These are phyloP conservation scores for Adansonia gregorii DNA, from an alignment of 441 rosid genomes.

Conservation along the genomic window DNA sequence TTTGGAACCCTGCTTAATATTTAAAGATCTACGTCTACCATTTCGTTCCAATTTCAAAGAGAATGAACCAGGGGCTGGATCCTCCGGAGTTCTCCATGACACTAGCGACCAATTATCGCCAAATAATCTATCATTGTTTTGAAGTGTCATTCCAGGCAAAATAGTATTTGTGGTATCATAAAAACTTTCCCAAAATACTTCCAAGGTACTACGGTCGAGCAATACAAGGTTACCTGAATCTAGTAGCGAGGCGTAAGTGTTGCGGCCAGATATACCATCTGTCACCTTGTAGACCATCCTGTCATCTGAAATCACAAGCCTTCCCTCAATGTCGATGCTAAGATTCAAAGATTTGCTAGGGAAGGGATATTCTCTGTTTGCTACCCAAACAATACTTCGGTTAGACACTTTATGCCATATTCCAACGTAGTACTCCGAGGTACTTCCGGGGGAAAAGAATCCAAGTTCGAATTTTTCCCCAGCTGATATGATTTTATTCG, in stretches of 20 bases:
- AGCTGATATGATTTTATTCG: not conserved
- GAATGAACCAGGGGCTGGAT: not conserved
- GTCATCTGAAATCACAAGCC: not conserved
- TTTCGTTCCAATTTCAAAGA: not conserved
- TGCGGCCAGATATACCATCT: not conserved
- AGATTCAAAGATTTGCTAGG: not conserved
- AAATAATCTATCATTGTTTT: not conserved
- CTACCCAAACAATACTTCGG: constrained; percentile 8
- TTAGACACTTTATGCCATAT: constrained; percentile 3
- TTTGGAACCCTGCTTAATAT: not conserved
- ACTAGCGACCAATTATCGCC: not conserved
- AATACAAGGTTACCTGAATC: constrained; percentile 7
- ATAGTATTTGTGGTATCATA: not conserved
- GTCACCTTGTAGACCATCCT: not conserved
- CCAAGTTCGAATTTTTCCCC: constrained; percentile 2
- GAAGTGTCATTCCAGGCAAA: not conserved
- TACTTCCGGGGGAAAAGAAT: not conserved
- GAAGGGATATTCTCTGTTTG: constrained; percentile 1
- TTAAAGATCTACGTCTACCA: not conserved
- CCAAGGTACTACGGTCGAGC: not conserved
- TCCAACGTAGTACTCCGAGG: not conserved
- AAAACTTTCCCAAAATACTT: constrained; percentile 6
- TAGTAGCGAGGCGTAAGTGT: not conserved
- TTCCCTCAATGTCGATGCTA: not conserved
- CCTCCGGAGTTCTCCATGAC: not conserved